A percentile compares a stretch with the other conserved stretches of the same genome.
These are phyloP conservation scores for Phialophora verrucosa DNA, from an alignment of 2,329 filamentous ascomycete genomes.

Conservation along the genomic window DNA sequence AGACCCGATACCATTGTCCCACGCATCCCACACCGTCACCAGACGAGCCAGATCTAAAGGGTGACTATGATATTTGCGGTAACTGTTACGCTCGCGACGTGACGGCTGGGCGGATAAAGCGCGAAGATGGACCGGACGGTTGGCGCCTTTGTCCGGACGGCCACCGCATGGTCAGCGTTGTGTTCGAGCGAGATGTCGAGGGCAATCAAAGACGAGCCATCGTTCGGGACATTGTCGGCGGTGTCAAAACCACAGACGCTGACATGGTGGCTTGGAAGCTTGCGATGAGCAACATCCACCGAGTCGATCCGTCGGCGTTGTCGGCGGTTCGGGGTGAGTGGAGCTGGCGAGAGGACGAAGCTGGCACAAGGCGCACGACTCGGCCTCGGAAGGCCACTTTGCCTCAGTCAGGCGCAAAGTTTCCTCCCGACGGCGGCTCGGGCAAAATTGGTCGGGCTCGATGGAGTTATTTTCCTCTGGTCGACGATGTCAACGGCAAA, in stretches of 20 bases:
- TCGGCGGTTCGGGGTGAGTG: slow-evolving; percentile 32
- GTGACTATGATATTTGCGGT: slow-evolving; percentile 87
- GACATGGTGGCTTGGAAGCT: slow-evolving; percentile 45
- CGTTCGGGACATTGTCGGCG: slow-evolving; percentile 77
- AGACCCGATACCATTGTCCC: slow-evolving; percentile 79
- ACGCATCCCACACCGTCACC: slow-evolving; percentile 56
- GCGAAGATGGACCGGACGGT: slow-evolving; percentile 76
- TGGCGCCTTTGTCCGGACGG: slow-evolving; percentile 82
- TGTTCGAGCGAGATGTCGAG: slow-evolving; percentile 69
- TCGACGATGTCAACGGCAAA: slow-evolving; percentile 55
- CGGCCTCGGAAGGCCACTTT: slow-evolving; percentile 25
- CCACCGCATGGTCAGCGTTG: slow-evolving; percentile 83
- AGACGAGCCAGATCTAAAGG: slow-evolving; percentile 59
- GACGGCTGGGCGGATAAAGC: slow-evolving; percentile 66
- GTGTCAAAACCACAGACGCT: slow-evolving; percentile 69
- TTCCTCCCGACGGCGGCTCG: slow-evolving; percentile 77
- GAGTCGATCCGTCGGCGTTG: slow-evolving; percentile 6
- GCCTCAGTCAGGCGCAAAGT: slow-evolving; percentile 45
- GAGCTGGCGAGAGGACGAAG: slow-evolving; percentile 38
- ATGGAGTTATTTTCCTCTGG: slow-evolving; percentile 84
- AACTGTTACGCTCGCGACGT: slow-evolving; percentile 76
- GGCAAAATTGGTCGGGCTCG: slow-evolving; percentile 68
- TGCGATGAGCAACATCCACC: slow-evolving; percentile 24
- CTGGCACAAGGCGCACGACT: slow-evolving; percentile 27
- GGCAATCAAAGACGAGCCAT: slow-evolving; percentile 72